Evolutionary conservation across 305 asterid species (phyloP).

Genomic region (Fraxinus velutina): DNA sequence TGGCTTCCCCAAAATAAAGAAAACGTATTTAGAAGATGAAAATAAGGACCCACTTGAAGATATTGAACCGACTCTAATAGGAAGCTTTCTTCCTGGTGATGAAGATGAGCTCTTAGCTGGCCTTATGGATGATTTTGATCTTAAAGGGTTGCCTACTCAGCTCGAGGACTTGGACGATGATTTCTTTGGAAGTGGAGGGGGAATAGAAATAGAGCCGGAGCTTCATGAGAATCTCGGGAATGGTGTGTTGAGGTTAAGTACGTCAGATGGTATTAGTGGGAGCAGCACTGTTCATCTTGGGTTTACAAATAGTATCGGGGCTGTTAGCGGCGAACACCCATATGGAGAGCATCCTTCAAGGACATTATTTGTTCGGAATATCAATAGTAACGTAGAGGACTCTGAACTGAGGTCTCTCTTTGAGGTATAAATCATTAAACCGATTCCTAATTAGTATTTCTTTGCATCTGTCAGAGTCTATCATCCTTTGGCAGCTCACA

Average conservation of each 20-base stretch:
- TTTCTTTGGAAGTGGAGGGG: conserved; percentile 92
- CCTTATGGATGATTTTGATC: conserved; percentile 80
- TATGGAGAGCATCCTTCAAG: conserved; percentile 59
- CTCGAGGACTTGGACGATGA: conserved; percentile 80
- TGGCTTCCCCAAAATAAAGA: conserved; percentile 39
- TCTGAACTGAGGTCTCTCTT: conserved; percentile 47
- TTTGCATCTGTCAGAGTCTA: background rate
- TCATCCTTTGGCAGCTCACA: background rate
- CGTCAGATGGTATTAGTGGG: conserved; percentile 58
- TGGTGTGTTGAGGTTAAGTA: conserved; percentile 50
- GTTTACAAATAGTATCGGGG: conserved; percentile 50
- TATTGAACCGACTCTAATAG: conserved; percentile 29
- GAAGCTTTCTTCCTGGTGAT: conserved; percentile 56
- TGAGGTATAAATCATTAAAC: conserved; percentile 31
- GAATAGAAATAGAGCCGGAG: conserved; percentile 56
- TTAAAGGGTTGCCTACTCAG: conserved; percentile 63
- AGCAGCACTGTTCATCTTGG: conserved; percentile 41
- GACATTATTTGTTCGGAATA: conserved; percentile 50
- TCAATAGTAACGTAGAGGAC: conserved; percentile 54
- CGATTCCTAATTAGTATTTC: background rate
- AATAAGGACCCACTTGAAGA: conserved; percentile 37
- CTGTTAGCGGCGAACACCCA: conserved; percentile 82
- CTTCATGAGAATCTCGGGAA: conserved; percentile 46
- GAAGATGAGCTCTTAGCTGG: conserved; percentile 88
- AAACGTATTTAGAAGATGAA: conserved; percentile 31